Conservation (phyloP, 495 filamentous ascomycete species). For the Patellaria atrata region DNA sequence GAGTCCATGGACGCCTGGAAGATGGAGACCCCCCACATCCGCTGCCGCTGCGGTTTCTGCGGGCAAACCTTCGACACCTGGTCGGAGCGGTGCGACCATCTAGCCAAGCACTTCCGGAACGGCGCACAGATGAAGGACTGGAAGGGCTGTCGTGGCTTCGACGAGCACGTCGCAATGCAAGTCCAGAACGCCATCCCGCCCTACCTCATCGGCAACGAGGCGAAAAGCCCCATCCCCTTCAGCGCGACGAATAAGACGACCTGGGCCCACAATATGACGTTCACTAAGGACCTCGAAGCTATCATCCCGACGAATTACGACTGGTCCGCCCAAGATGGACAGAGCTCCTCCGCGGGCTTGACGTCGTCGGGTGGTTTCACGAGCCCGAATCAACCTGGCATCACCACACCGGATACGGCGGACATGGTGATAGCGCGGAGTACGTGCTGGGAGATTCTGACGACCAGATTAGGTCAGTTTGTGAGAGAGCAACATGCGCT, state of each 20-base stretch:
- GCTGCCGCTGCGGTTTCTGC: constrained; percentile 30
- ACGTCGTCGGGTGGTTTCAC: no score
- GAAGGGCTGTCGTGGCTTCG: constrained; percentile 29
- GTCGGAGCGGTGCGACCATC: constrained; percentile 28
- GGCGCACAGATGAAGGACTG: constrained; percentile 28
- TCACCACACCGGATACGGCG: no score
- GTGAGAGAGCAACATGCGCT: constrained; percentile 17
- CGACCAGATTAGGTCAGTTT: constrained; percentile 25
- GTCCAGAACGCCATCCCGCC: constrained; percentile 31
- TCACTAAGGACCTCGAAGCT: constrained; percentile 10
- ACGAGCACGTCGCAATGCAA: constrained; percentile 23
- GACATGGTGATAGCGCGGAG: constrained; percentile 3
- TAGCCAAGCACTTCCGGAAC: constrained; percentile 29
- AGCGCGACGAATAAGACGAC: constrained; percentile 22
- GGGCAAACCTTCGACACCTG: constrained; percentile 24
- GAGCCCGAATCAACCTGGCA: not conserved
- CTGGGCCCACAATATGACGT: constrained; percentile 6
- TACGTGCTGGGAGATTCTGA: constrained; percentile 31
- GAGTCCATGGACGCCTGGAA: constrained; percentile 60
- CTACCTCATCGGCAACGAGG: constrained; percentile 29
- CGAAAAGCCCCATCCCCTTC: constrained; percentile 24
- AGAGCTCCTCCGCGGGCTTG: no score
- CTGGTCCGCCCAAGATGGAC: no score
- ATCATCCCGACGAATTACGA: no score
- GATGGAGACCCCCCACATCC: constrained; percentile 22